A percentile compares a stretch with the other conserved stretches of the same genome.
These are phyloP conservation scores for Dendrocalamus latiflorus DNA, from an alignment of 202 grass and related monocot species.

Conservation along the genomic window DNA sequence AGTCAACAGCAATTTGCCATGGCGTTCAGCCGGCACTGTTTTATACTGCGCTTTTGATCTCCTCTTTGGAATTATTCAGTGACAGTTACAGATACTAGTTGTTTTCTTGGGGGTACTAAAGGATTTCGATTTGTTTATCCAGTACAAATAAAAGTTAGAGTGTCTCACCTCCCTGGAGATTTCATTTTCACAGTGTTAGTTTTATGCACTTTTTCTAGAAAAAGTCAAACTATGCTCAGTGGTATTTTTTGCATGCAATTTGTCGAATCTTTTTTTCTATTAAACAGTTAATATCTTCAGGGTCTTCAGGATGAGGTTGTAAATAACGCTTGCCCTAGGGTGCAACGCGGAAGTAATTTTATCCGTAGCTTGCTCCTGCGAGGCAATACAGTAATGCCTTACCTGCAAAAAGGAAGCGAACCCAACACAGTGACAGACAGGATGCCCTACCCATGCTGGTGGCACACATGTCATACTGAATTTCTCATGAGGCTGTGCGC, in stretches of 20 bases:
- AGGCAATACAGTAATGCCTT: neutral
- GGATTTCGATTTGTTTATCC: too few species aligned
- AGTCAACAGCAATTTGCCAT: constrained; percentile 10
- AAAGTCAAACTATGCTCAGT: neutral
- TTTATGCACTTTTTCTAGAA: too few species aligned
- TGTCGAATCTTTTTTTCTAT: neutral
- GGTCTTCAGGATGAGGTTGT: too few species aligned
- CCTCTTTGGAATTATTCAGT: neutral
- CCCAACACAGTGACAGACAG: neutral
- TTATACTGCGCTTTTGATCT: neutral
- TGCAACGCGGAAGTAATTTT: neutral
- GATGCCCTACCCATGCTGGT: neutral
- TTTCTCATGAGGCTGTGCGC: accelerated
- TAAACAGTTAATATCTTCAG: neutral
- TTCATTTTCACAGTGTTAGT: too few species aligned
- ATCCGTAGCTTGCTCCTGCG: constrained; percentile 1
- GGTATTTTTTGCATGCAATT: neutral
- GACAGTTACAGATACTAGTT: too few species aligned
- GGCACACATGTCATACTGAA: neutral
- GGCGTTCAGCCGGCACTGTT: neutral
- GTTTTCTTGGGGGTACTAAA: too few species aligned
- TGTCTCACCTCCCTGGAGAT: neutral
- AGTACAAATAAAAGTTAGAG: constrained; percentile 9
- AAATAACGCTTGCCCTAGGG: neutral
- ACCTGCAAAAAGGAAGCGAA: neutral